phyloP scores from a whole-genome alignment of 192 early-diverging fungal species.

The Glomus cerebriforme region DNA sequence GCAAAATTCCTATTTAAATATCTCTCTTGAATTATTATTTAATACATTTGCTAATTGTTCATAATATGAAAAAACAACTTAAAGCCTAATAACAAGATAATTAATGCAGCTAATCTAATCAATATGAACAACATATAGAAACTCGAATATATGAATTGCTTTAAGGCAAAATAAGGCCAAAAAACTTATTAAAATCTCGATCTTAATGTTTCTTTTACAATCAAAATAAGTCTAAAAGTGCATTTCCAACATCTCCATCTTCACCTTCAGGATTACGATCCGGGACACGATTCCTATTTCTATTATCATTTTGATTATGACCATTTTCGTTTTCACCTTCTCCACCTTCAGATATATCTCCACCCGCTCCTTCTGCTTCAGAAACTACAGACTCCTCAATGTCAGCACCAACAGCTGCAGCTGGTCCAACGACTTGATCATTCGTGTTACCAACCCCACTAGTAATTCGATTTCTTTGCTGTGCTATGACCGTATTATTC shows the following conservation, averaged over 20 bases:
- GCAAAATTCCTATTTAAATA: too few relatives aligned
- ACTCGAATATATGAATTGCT: too few relatives aligned
- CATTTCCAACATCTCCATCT: slow-evolving; percentile 19
- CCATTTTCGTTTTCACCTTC: slow-evolving; percentile 34
- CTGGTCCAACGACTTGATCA: slow-evolving; percentile 38
- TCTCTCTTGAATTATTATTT: too few relatives aligned
- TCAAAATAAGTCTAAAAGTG: neutral
- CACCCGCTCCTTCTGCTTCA: neutral
- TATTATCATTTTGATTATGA: neutral
- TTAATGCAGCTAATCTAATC: too few relatives aligned
- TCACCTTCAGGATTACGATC: slow-evolving; percentile 29
- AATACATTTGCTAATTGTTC: too few relatives aligned
- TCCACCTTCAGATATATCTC: neutral
- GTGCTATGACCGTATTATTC: slow-evolving; percentile 32
- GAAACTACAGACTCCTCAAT: slow-evolving; percentile 5
- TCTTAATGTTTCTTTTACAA: neutral
- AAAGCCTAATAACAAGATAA: too few relatives aligned
- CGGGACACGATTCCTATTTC: slow-evolving; percentile 10
- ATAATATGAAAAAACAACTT: too few relatives aligned
- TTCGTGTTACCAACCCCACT: neutral
- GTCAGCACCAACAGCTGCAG: slow-evolving; percentile 25
- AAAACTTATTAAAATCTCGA: too few relatives aligned
- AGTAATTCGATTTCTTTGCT: slow-evolving; percentile 19
- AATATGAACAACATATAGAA: too few relatives aligned
- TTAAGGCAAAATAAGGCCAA: neutral